Base-by-base conservation (phyloP, 495 filamentous ascomycete species). In the Xylaria cubensis region DNA sequence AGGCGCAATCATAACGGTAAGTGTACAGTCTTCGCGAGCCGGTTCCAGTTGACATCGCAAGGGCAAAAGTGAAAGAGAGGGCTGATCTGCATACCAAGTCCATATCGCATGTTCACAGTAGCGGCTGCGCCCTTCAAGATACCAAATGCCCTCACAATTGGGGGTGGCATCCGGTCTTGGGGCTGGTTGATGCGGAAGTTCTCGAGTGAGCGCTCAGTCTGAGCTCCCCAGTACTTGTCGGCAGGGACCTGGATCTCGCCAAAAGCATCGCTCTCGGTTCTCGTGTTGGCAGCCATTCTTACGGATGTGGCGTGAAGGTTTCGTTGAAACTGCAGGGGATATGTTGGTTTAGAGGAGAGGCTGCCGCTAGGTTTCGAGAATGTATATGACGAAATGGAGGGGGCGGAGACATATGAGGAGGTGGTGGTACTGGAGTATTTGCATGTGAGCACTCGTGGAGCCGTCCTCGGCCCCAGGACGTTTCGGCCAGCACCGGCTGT, bases 101-200 rank as follows among this genome's bases (percentile, higher is more conserved):
- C 96, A 80, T 86, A 97, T 79, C 90, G 89, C 92, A 97, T 95
- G 84, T 99, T 99, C 71, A 99, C 97, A 12, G 90, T 94, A 50
- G 97, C 96, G 39, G 96, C 97, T 69, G 96, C 96, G 75, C 94
- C 95, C 88, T 99, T 99, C 58, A 99, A 88, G 79, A 99, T 96
- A 82, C 96, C 97, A 79, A 99, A 99, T 21, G 96, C 96, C 82
- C 88, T 90, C 73, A 99, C 85, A 72, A 99, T 91, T 0, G 94
- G 92, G 72, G 93, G 92, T 59, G 96, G 97, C 95, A 99, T 98
- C 79, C 96, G 94, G 80, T 99, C 96, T 81, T 97, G 93, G 72
- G 97, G 96, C 85, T 99, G 96, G 83, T 98, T 98, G 89, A 99
- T 98, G 79, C 92, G 91, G 87, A 99, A 99, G 86, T 99, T 99